Evolutionary conservation across 2,329 filamentous ascomycete species (phyloP).

Genomic region (Talaromyces sp.): DNA sequence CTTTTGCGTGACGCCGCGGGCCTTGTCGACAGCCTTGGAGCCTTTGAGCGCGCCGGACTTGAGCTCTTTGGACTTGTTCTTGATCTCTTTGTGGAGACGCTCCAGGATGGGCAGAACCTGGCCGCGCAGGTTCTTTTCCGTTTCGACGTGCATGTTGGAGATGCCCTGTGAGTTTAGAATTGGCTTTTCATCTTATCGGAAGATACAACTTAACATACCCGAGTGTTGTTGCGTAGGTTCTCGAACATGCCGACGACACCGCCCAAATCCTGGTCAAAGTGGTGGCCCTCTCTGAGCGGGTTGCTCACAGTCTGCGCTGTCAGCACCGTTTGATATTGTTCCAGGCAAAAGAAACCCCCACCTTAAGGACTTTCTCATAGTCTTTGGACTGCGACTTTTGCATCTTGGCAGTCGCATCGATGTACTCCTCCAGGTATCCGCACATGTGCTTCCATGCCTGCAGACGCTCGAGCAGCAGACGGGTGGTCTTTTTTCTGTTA

Average conservation of each 20-base stretch:
- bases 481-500: conserved; percentile 65
- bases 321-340: conserved; percentile 1
- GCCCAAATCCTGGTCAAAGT: conserved; percentile 86
- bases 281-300: conserved; percentile 81
- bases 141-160: conserved; percentile 83
- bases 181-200: not conserved
- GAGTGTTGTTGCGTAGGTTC: conserved; percentile 87
- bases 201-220: conserved; percentile 39
- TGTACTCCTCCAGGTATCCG: conserved; percentile 85
- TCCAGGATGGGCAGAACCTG: conserved; percentile 83
- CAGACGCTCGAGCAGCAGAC: conserved; percentile 77
- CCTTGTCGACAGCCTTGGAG: conserved; percentile 87
- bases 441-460: conserved; percentile 96
- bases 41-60: conserved; percentile 73
- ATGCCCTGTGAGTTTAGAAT: conserved; percentile 57
- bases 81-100: conserved; percentile 90
- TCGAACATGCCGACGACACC: conserved; percentile 89
- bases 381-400: conserved; percentile 84
- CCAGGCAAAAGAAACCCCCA: conserved; percentile 27
- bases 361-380: conserved; percentile 91
- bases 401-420: conserved; percentile 77
- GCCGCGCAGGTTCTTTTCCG: conserved; percentile 82
- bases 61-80: conserved; percentile 91
- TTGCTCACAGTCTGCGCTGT: conserved; percentile 66
- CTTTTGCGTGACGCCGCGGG: conserved; percentile 80